These are phyloP conservation scores for Cucurbitaria berberidis DNA, from an alignment of 2,329 filamentous ascomycete species.

Conservation along the genomic window DNA sequence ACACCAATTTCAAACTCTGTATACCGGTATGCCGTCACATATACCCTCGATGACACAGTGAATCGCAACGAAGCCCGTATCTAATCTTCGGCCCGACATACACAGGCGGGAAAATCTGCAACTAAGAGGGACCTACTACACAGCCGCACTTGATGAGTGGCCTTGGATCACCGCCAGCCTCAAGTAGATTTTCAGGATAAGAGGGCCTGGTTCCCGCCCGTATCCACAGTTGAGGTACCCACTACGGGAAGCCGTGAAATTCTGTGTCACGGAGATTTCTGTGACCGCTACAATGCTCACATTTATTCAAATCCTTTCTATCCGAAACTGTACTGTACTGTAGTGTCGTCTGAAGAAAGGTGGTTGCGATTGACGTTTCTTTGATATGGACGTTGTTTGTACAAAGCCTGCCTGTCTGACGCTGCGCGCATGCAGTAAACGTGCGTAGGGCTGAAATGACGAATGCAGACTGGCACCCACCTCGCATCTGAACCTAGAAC, in stretches of 20 bases:
- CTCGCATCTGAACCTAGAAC: conserved; percentile 7
- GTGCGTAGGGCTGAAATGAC: conserved; percentile 27
- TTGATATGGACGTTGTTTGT: not conserved
- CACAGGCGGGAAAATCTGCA: conserved; percentile 11
- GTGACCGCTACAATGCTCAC: not conserved
- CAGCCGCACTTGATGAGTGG: conserved; percentile 18
- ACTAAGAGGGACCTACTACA: conserved; percentile 16
- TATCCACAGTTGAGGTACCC: not conserved
- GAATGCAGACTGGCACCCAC: not conserved
- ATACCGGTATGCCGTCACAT: not conserved
- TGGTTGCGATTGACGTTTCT: not conserved
- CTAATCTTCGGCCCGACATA: conserved; percentile 1
- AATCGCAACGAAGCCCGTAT: not conserved
- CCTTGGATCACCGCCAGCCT: not conserved
- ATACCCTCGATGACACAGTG: not conserved
- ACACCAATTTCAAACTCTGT: too few relatives aligned
- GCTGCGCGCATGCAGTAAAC: conserved; percentile 5
- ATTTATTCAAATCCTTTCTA: too few relatives aligned
- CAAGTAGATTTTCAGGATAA: not conserved
- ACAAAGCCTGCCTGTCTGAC: not conserved
- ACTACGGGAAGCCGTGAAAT: not conserved
- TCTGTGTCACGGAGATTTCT: not conserved
- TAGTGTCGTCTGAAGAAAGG: not conserved
- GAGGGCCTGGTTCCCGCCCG: not conserved
- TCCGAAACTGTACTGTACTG: too few relatives aligned